Evolutionary conservation across 1,284 basidiomycete species (phyloP).

Genomic region (Mycena citricolor): DNA sequence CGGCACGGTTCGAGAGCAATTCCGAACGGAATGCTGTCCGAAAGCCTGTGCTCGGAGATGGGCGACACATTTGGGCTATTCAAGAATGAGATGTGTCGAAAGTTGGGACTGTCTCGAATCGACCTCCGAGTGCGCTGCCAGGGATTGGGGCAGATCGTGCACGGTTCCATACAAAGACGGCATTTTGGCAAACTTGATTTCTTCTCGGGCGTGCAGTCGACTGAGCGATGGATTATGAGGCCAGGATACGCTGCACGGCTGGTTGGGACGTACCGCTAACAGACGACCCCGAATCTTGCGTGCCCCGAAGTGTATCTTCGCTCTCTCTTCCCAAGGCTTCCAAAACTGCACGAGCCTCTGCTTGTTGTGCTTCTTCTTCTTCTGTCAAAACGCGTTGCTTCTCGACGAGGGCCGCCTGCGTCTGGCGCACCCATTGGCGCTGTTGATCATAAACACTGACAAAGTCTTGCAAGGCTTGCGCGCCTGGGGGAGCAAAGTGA

Average conservation of each 20-base stretch:
- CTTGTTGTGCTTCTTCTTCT: conserved; percentile 3
- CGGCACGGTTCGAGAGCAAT: conserved; percentile 12
- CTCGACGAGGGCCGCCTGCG: conserved; percentile 4
- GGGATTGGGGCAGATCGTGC: conserved; percentile 17
- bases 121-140: conserved; percentile 22
- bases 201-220: neutral
- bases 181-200: conserved; percentile 7
- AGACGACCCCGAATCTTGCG: too few species aligned
- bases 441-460: conserved; percentile 8
- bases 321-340: neutral
- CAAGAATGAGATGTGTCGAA: neutral
- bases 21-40: conserved; percentile 2
- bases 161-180: conserved; percentile 11
- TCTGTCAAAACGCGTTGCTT: neutral
- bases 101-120: neutral
- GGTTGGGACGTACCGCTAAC: too few species aligned
- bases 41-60: conserved; percentile 2
- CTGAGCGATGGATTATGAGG: neutral
- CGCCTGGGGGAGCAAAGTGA: conserved; percentile 17
- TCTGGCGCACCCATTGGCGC: conserved; percentile 1
- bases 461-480: conserved; percentile 15
- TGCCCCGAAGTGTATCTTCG: too few species aligned
- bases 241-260: too few species aligned
- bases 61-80: conserved; percentile 12
- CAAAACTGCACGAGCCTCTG: conserved; percentile 6